Evolutionary conservation across 2,329 filamentous ascomycete species (phyloP).

Genomic region (Pseudocercospora macadamiae): DNA sequence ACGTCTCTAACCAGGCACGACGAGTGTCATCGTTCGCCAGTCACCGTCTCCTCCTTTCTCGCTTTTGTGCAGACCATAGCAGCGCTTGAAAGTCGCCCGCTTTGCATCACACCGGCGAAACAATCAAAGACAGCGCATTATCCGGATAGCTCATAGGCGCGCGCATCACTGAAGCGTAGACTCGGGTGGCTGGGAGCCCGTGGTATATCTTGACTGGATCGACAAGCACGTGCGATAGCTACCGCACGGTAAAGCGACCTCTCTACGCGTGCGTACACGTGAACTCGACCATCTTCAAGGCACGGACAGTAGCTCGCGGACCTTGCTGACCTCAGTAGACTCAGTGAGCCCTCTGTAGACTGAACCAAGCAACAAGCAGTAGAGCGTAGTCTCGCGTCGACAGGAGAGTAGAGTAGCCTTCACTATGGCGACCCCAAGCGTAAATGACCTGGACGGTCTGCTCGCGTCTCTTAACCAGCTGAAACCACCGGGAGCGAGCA

Average conservation of each 20-base stretch:
- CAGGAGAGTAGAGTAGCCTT: slow-evolving; percentile 23
- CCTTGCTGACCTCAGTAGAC: slow-evolving; percentile 27
- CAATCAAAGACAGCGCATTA: background rate
- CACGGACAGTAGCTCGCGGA: slow-evolving; percentile 24
- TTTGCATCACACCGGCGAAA: background rate
- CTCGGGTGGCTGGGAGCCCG: slow-evolving; percentile 2
- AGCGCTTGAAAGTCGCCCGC: background rate
- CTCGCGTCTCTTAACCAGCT: slow-evolving; percentile 89
- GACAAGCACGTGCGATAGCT: slow-evolving; percentile 4
- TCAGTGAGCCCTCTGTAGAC: slow-evolving; percentile 29
- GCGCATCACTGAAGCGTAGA: slow-evolving; percentile 1
- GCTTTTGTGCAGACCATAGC: slow-evolving; percentile 1
- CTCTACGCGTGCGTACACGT: slow-evolving; percentile 6
- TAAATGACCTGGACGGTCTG: slow-evolving; percentile 87
- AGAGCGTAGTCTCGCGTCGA: slow-evolving; percentile 24
- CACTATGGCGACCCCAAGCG: slow-evolving; percentile 62
- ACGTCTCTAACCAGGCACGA: slow-evolving; percentile 5
- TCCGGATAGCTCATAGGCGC: slow-evolving; percentile 3
- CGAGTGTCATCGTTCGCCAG: background rate
- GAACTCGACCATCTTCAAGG: slow-evolving; percentile 4
- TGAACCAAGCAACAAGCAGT: slow-evolving; percentile 21
- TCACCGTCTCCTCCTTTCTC: slow-evolving; percentile 6
- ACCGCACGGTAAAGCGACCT: slow-evolving; percentile 2
- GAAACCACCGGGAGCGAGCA: slow-evolving; percentile 92
- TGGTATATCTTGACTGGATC: slow-evolving; percentile 4